Evolutionary conservation across 2,329 filamentous ascomycete species (phyloP).

Genomic region (Cercospora sesami): DNA sequence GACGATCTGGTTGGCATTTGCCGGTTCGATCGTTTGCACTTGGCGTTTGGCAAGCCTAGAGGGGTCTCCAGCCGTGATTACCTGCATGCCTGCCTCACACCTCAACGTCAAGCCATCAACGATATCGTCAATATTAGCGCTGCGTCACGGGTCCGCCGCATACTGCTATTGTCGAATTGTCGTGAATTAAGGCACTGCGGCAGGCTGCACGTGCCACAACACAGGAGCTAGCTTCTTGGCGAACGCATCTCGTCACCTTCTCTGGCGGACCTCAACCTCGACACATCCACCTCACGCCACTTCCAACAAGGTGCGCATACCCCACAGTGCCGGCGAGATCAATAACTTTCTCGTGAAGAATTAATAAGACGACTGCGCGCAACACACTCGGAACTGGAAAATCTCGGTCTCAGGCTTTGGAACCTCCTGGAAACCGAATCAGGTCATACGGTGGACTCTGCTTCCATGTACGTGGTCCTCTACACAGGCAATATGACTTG

Average conservation of each 20-base stretch:
- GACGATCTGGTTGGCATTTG: conserved; percentile 15
- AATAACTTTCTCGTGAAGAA: background rate
- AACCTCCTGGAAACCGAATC: conserved; percentile 1
- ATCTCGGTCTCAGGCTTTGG: background rate
- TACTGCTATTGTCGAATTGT: background rate
- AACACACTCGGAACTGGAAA: background rate
- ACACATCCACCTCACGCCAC: background rate
- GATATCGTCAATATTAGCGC: background rate
- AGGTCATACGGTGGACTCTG: background rate
- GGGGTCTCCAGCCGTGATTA: conserved; percentile 9
- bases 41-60: conserved; percentile 14
- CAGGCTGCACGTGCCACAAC: conserved; percentile 12
- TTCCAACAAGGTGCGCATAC: background rate
- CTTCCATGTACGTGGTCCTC: background rate
- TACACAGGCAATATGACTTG: background rate
- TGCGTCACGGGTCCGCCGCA: background rate
- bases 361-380: background rate
- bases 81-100: background rate
- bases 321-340: background rate
- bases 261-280: conserved; percentile 3
- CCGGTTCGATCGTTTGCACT: conserved; percentile 14
- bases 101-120: background rate
- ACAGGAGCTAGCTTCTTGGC: conserved; percentile 13
- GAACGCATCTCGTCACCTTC: conserved; percentile 1
- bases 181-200: background rate